A percentile compares a stretch with the other conserved stretches of the same genome.
These are phyloP conservation scores for Stygiomarasmius scandens DNA, from an alignment of 1,284 basidiomycete genomes.

Conservation along the genomic window DNA sequence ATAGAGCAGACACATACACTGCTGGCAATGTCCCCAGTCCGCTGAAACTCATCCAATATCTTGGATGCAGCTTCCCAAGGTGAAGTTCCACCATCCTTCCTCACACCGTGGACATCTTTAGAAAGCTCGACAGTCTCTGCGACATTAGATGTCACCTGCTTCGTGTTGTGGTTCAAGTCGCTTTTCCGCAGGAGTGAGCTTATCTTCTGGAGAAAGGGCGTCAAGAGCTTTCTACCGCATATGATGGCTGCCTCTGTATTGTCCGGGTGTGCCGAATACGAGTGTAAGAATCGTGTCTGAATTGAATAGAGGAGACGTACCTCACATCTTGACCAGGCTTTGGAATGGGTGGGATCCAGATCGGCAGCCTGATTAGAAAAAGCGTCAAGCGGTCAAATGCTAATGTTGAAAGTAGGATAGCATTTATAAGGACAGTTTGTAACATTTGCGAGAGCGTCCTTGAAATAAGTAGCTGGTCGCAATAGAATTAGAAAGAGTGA, in stretches of 20 bases:
- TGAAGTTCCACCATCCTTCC: constrained; percentile 3
- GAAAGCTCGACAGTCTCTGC: constrained; percentile 17
- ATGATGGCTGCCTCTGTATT: constrained; percentile 3
- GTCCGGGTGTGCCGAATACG: background rate
- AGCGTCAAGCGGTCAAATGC: background rate
- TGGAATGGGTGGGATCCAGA: constrained; percentile 36
- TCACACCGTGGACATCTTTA: background rate
- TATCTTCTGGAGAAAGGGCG: constrained; percentile 19
- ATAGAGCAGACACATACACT: constrained; percentile 27
- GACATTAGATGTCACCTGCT: constrained; percentile 27
- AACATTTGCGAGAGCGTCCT: constrained; percentile 26
- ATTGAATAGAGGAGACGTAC: constrained; percentile 21
- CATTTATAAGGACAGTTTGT: constrained; percentile 23
- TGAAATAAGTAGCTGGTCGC: constrained; percentile 27
- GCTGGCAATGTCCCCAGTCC: constrained; percentile 18
- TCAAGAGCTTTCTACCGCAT: constrained; percentile 22
- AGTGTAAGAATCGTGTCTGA: background rate
- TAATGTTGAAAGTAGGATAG: background rate
- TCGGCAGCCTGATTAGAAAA: constrained; percentile 29
- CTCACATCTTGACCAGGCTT: constrained; percentile 37
- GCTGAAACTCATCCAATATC: constrained; percentile 19
- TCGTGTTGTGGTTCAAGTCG: constrained; percentile 32
- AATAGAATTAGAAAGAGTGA: no score
- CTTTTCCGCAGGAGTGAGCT: constrained; percentile 25
- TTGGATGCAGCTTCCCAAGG: constrained; percentile 25